Evolutionary conservation across 1,139 yeast genomes (phyloP).

Genomic region (Yamadazyma dushanensis): DNA sequence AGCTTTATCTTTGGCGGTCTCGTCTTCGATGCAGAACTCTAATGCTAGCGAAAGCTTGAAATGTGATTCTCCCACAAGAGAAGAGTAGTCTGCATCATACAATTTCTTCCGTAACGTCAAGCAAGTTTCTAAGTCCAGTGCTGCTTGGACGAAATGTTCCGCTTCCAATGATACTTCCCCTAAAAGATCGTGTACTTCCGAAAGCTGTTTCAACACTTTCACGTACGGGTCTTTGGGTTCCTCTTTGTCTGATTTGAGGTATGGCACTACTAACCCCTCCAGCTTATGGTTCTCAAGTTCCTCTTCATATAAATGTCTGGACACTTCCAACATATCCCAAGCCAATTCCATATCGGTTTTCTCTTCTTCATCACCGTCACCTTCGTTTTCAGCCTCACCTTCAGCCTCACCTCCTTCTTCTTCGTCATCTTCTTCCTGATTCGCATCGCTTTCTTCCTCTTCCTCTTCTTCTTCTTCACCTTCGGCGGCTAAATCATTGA

Average conservation of each 20-base stretch:
- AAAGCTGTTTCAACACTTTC: constrained; percentile 51
- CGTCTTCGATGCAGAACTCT: constrained; percentile 65
- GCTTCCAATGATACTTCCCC: constrained; percentile 91
- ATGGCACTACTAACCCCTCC: constrained; percentile 27
- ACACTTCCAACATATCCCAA: constrained; percentile 80
- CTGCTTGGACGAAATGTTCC: constrained; percentile 78
- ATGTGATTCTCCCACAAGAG: constrained; percentile 74
- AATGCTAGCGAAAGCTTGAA: constrained; percentile 79
- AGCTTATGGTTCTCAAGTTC: constrained; percentile 30
- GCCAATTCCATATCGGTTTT: constrained; percentile 82
- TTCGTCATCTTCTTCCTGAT: constrained; percentile 22
- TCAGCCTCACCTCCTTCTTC: constrained; percentile 32
- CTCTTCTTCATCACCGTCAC: constrained; percentile 42
- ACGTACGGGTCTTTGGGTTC: constrained; percentile 33
- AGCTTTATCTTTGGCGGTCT: constrained; percentile 49
- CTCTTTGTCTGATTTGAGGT: constrained; percentile 34
- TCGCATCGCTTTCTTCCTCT: constrained; percentile 26
- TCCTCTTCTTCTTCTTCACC: constrained; percentile 39
- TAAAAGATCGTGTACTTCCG: constrained; percentile 74
- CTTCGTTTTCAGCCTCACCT: constrained; percentile 30
- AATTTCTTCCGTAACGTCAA: constrained; percentile 57
- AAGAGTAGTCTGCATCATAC: constrained; percentile 48
- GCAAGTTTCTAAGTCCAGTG: constrained; percentile 60
- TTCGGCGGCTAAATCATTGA: constrained; percentile 55
- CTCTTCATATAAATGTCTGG: constrained; percentile 63